Evolutionary conservation across 2,329 filamentous ascomycete genomes (phyloP).

Genomic region (Sporothrix brasiliensis): DNA sequence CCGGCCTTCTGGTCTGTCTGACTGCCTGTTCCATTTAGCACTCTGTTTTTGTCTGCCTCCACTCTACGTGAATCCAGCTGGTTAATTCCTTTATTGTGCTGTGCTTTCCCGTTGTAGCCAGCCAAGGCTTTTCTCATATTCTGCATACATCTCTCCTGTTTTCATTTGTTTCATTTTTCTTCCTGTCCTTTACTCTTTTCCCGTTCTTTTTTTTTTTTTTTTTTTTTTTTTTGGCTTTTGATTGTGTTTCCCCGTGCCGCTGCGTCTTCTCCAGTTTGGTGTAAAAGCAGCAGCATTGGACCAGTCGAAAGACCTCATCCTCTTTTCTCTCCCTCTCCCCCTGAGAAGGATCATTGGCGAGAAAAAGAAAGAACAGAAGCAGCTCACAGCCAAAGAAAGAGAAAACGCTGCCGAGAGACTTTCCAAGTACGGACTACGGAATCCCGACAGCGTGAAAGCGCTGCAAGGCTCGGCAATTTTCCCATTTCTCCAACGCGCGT

Average conservation of each 20-base stretch:
- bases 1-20: neutral
- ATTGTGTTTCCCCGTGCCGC: neutral
- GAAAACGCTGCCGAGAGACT: neutral
- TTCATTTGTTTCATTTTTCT: constrained; percentile 1
- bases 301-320: constrained; percentile 7
- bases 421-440: neutral
- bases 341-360: constrained; percentile 20
- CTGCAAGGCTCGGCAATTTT: constrained; percentile 17
- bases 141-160: constrained; percentile 17
- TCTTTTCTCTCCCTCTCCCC: neutral
- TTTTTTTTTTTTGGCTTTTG: neutral
- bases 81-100: neutral
- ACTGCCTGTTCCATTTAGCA: neutral
- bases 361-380: neutral
- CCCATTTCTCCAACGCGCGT: neutral
- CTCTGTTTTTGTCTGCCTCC: neutral
- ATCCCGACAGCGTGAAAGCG: constrained; percentile 11
- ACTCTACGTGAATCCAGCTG: neutral
- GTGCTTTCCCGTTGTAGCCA: neutral
- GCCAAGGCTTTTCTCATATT: constrained; percentile 11
- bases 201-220: too few relatives aligned
- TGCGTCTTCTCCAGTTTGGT: constrained; percentile 17
- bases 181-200: neutral
- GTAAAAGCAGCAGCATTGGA: neutral
- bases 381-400: neutral